A percentile compares a stretch with the other conserved stretches of the same genome.
Evolutionary conservation across 805 yeast genomes (phyloP).

Genomic region (Yamadazyma nakazawae): DNA sequence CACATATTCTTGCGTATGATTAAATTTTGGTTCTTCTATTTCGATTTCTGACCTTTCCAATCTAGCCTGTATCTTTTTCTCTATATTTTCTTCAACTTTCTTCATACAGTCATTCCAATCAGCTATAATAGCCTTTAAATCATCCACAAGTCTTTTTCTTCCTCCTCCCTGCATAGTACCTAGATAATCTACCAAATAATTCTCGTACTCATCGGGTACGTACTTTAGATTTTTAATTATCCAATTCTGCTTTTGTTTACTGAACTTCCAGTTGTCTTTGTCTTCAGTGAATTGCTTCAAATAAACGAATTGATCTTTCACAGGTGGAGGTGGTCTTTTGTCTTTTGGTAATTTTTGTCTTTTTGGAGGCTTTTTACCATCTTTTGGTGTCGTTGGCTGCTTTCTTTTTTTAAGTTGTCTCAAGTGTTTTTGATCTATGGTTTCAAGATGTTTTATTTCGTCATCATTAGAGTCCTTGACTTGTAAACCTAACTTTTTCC

Average conservation of each 20-base stretch:
- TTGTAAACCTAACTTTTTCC: constrained; percentile 75
- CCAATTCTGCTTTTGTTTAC: constrained; percentile 88
- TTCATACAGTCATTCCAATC: constrained; percentile 55
- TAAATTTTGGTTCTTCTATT: constrained; percentile 15
- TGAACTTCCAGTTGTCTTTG: constrained; percentile 70
- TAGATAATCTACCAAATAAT: constrained; percentile 49
- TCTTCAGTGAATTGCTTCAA: constrained; percentile 57
- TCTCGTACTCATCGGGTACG: constrained; percentile 53
- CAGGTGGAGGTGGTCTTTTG: constrained; percentile 70
- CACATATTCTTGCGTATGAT: constrained; percentile 31
- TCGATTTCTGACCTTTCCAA: constrained; percentile 18
- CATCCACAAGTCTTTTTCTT: constrained; percentile 50
- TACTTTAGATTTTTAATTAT: constrained; percentile 56
- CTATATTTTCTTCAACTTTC: constrained; percentile 39
- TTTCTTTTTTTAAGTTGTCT: constrained; percentile 31
- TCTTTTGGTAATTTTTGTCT: constrained; percentile 64
- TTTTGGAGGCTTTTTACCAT: constrained; percentile 56
- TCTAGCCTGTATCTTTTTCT: constrained; percentile 31
- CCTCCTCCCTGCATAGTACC: constrained; percentile 70
- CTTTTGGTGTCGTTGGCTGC: neutral
- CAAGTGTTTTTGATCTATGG: constrained; percentile 30
- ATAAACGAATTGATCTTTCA: constrained; percentile 69
- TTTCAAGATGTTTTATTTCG: constrained; percentile 45
- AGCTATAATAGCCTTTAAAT: constrained; percentile 44
- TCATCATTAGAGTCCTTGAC: constrained; percentile 47